These are phyloP conservation scores for Backusella mclennaniae DNA, from an alignment of 192 early-diverging fungal species.

Conservation along the genomic window DNA sequence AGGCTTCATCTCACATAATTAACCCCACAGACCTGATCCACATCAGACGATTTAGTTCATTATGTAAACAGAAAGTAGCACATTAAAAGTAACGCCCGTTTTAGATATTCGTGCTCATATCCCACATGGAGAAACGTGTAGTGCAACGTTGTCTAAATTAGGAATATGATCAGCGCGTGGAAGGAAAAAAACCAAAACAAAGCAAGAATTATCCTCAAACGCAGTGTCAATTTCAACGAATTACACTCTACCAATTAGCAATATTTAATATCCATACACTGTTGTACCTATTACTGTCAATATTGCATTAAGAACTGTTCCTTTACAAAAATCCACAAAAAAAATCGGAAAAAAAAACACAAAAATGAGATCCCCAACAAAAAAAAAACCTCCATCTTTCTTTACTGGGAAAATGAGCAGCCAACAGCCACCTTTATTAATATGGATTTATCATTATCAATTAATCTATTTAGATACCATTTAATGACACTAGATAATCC, in stretches of 20 bases:
- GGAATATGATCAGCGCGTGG: constrained; percentile 6
- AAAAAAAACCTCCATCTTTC: not conserved
- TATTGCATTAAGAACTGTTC: not conserved
- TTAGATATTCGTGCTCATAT: constrained; percentile 5
- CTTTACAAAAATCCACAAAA: not conserved
- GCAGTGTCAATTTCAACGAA: constrained; percentile 2
- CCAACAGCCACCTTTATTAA: not conserved
- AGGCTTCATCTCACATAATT: not conserved
- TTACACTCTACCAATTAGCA: not conserved
- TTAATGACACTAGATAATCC: not conserved
- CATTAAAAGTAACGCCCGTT: not conserved
- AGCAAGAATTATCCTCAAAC: constrained; percentile 1
- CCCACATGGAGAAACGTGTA: constrained; percentile 1
- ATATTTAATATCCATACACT: not conserved
- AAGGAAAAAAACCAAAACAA: not conserved
- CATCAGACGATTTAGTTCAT: not conserved
- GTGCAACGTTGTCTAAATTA: not conserved
- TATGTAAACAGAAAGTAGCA: not conserved
- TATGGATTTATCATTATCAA: not conserved
- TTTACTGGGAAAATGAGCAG: not conserved
- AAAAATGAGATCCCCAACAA: not conserved
- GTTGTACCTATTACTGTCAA: not conserved
- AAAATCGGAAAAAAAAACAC: not conserved
- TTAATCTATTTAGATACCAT: not conserved
- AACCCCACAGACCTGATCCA: not conserved